A percentile compares a stretch with the other conserved stretches of the same genome.
Evolutionary conservation across 257 asterid genomes (phyloP).

Genomic region (Solanum corneliomulleri): DNA sequence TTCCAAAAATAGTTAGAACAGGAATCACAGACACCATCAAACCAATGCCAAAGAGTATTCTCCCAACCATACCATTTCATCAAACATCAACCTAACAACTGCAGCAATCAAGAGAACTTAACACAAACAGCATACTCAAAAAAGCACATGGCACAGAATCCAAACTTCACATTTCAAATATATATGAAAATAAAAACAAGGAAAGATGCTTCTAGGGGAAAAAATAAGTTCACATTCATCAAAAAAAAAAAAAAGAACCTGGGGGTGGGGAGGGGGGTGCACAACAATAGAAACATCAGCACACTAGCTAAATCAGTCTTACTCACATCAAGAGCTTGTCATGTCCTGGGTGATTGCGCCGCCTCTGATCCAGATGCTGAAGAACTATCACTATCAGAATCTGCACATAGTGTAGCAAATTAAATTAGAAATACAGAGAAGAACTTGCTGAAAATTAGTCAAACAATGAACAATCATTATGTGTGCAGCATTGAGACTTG

Average conservation of each 20-base stretch:
- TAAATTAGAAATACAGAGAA: neutral
- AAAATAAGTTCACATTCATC: neutral
- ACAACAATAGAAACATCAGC: neutral
- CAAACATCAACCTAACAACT: neutral
- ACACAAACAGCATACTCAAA: neutral
- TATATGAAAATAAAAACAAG: neutral
- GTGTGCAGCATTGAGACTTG: neutral
- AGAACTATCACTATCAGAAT: conserved; percentile 74
- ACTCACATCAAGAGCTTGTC: conserved; percentile 11
- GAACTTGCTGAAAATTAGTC: neutral
- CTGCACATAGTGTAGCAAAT: conserved; percentile 18
- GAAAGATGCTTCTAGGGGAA: neutral
- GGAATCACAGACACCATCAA: neutral
- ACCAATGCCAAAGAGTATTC: neutral
- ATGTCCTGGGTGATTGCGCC: conserved; percentile 42
- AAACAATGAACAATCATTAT: neutral
- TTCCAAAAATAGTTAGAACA: neutral
- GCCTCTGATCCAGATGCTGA: conserved; percentile 60
- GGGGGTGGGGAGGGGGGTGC: neutral
- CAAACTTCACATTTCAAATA: neutral
- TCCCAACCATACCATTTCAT: neutral
- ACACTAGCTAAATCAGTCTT: conserved; percentile 9
- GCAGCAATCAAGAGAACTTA: neutral
- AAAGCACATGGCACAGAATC: neutral
- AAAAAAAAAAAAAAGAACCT: no score